phyloP scores from a whole-genome alignment of 345 rosid genomes.

The Salix arbutifolia region DNA sequence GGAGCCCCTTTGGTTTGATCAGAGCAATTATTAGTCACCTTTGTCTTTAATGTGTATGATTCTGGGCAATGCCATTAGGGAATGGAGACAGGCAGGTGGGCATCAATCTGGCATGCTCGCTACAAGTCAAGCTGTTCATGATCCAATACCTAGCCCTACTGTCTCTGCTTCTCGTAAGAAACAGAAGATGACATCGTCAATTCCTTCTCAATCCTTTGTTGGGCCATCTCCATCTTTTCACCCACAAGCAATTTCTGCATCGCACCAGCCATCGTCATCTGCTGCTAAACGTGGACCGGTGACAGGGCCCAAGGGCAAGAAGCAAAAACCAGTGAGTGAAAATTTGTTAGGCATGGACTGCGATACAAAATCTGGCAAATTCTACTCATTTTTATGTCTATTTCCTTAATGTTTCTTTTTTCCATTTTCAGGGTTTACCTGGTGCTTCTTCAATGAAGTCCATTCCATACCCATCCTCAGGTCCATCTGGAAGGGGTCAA shows the following conservation, averaged over 20 bases:
- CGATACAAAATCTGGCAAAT: background rate
- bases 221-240: constrained; percentile 60
- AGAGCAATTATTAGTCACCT: constrained; percentile 6
- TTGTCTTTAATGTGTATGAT: constrained; percentile 6
- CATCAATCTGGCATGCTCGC: constrained; percentile 50
- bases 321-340: constrained; percentile 66
- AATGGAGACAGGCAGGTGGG: constrained; percentile 82
- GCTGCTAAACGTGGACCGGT: constrained; percentile 55
- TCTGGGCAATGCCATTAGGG: constrained; percentile 45
- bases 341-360: background rate
- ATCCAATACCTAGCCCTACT: constrained; percentile 68
- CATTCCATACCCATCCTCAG: constrained; percentile 45
- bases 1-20: constrained; percentile 2
- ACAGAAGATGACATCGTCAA: constrained; percentile 52
- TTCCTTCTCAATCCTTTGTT: constrained; percentile 58
- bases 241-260: constrained; percentile 46
- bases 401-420: background rate
- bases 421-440: constrained; percentile 47
- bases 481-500: constrained; percentile 58
- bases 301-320: constrained; percentile 60
- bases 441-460: constrained; percentile 63
- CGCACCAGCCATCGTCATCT: constrained; percentile 58
- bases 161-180: constrained; percentile 73
- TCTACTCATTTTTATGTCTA: background rate
- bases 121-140: constrained; percentile 54